Percentiles rank a stretch among this genome's conserved stretches.
Evolutionary conservation across 495 filamentous ascomycete species (phyloP).

Genomic region (Hypoxylon crocopeplum): DNA sequence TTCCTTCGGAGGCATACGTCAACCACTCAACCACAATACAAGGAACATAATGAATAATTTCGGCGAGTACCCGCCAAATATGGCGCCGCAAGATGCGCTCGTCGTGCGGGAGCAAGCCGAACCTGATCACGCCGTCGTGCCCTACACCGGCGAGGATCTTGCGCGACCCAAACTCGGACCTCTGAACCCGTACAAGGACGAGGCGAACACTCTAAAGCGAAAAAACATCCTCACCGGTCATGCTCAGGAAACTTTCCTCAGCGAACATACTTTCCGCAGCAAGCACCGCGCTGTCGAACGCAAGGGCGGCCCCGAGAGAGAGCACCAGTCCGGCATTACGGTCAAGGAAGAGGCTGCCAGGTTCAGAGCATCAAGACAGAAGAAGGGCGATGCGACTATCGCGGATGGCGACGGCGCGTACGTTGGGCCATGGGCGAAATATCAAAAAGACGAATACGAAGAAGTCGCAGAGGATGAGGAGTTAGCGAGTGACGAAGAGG

Average conservation of each 20-base stretch:
- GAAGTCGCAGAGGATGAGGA: conserved; percentile 62
- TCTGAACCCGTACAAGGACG: conserved; percentile 78
- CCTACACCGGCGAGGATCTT: conserved; percentile 72
- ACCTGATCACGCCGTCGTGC: conserved; percentile 63
- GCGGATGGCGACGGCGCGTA: conserved; percentile 88
- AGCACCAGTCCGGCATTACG: conserved; percentile 46
- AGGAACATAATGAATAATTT: conserved; percentile 60
- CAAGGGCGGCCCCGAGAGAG: conserved; percentile 51
- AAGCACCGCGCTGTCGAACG: conserved; percentile 79
- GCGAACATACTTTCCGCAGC: conserved; percentile 83
- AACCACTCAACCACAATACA: conserved; percentile 2
- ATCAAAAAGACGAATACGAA: conserved; percentile 70
- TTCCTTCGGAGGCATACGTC: too few species aligned
- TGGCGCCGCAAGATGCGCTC: conserved; percentile 62
- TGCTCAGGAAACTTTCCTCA: conserved; percentile 87
- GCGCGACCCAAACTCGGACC: conserved; percentile 74
- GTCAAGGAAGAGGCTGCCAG: conserved; percentile 72
- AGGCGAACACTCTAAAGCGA: conserved; percentile 67
- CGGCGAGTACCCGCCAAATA: conserved; percentile 63
- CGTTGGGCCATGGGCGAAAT: conserved; percentile 92
- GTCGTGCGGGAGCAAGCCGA: conserved; percentile 57
- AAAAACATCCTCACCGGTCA: conserved; percentile 91
- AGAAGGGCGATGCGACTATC: conserved; percentile 80
- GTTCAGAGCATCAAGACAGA: conserved; percentile 74
- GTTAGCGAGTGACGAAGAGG: conserved; percentile 79